A percentile compares a stretch with the other conserved stretches of the same genome.
Evolutionary conservation across 228 moss, liverwort and hornwort species (phyloP).

Genomic region (Sphagnum magellanicum): DNA sequence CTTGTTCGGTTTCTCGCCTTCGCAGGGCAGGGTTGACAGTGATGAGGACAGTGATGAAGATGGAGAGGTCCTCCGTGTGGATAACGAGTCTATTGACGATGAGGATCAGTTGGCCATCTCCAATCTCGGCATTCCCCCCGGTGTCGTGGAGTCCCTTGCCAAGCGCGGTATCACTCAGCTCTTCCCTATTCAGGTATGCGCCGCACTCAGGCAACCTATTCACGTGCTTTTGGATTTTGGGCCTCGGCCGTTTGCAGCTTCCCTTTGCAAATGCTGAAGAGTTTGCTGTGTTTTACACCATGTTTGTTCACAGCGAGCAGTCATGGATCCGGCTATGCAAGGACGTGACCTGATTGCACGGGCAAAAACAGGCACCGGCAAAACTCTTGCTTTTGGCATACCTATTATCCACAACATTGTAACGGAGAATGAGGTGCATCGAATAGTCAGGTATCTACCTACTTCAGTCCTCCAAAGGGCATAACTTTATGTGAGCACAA

Average conservation of each 20-base stretch:
- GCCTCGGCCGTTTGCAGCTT: no score
- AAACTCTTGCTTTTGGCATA: conserved; percentile 85
- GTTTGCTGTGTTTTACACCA: no score
- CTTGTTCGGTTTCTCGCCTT: conserved; percentile 48
- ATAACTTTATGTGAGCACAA: no score
- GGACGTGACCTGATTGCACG: conserved; percentile 79
- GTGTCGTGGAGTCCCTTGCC: conserved; percentile 62
- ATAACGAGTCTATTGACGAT: conserved; percentile 50
- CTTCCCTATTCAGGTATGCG: conserved; percentile 83
- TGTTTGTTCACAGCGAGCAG: conserved; percentile 31
- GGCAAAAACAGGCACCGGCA: conserved; percentile 89
- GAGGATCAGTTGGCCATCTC: conserved; percentile 80
- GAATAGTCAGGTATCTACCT: conserved; percentile 37
- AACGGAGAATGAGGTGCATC: conserved; percentile 61
- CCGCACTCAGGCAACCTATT: neutral
- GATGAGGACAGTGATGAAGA: conserved; percentile 49
- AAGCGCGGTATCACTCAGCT: conserved; percentile 78
- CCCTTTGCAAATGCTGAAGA: no score
- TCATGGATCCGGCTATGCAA: conserved; percentile 77
- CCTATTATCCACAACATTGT: conserved; percentile 74
- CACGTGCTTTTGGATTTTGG: no score
- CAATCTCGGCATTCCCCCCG: conserved; percentile 53
- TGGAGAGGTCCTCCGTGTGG: conserved; percentile 49
- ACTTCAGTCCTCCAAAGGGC: no score
- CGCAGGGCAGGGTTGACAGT: conserved; percentile 27